Percentiles rank a stretch among this genome's conserved stretches.
Conservation (phyloP, 1,284 basidiomycete genomes). For the Ceratobasidium sp. region DNA sequence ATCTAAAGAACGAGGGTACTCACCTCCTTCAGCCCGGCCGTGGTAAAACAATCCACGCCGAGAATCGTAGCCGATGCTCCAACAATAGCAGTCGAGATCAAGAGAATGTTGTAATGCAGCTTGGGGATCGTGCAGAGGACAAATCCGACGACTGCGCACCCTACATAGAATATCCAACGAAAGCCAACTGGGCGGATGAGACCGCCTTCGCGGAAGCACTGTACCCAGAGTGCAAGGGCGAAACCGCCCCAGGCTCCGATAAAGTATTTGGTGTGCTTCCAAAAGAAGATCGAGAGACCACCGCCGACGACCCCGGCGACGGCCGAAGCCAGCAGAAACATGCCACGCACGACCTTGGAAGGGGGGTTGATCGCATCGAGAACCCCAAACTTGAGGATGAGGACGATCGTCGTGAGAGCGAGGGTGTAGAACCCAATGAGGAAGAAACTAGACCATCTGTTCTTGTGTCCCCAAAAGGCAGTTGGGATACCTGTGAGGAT, state of each 20-base stretch:
- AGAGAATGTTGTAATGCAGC: conserved; percentile 80
- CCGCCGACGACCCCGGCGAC: conserved; percentile 86
- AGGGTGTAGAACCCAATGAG: conserved; percentile 89
- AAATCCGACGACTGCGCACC: conserved; percentile 63
- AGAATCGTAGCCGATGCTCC: conserved; percentile 93
- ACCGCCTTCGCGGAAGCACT: conserved; percentile 83
- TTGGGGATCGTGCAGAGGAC: conserved; percentile 69
- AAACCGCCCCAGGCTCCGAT: conserved; percentile 92
- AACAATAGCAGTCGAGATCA: conserved; percentile 84
- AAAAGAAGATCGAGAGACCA: conserved; percentile 86
- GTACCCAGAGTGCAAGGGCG: conserved; percentile 84
- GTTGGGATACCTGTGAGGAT: conserved; percentile 90
- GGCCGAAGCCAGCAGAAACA: conserved; percentile 85
- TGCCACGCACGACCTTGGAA: conserved; percentile 75
- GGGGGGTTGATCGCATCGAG: conserved; percentile 83
- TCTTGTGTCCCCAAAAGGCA: conserved; percentile 91
- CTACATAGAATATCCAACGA: conserved; percentile 88
- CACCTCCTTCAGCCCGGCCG: conserved; percentile 88
- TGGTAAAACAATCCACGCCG: conserved; percentile 92
- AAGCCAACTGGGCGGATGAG: conserved; percentile 77
- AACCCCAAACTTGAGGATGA: conserved; percentile 91
- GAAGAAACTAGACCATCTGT: conserved; percentile 94
- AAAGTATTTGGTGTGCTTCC: conserved; percentile 84
- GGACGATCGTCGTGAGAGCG: conserved; percentile 82
- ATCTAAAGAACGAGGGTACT: conserved; percentile 41